Conservation (phyloP, 129 eudicot species). For the Mikania micrantha region DNA sequence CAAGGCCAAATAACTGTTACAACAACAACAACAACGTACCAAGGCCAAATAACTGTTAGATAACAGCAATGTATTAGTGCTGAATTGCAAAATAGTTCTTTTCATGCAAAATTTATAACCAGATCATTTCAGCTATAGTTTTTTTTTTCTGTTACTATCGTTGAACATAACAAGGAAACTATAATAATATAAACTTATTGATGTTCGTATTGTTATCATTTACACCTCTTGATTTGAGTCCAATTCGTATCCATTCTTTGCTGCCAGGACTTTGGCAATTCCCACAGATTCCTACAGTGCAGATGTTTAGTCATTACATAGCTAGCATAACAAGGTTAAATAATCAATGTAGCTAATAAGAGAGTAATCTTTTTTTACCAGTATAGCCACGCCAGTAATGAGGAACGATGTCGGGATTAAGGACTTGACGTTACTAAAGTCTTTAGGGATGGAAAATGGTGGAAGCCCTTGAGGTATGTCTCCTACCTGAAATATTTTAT, state of each 20-base stretch:
- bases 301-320: neutral
- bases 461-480: constrained; percentile 98
- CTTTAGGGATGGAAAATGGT: constrained; percentile 79
- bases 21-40: constrained; percentile 34
- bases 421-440: constrained; percentile 53
- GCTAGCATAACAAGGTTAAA: neutral
- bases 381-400: constrained; percentile 95
- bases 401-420: constrained; percentile 80
- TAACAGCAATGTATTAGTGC: constrained; percentile 6
- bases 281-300: constrained; percentile 89
- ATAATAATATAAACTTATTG: neutral
- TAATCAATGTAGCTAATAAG: neutral
- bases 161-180: neutral
- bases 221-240: constrained; percentile 96
- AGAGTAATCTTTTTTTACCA: constrained; percentile 41
- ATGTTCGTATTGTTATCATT: neutral
- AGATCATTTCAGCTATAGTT: neutral
- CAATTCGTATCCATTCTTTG: constrained; percentile 93
- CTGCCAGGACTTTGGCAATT: constrained; percentile 95
- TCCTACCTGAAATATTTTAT: constrained; percentile 67
- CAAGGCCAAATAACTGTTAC: constrained; percentile 95
- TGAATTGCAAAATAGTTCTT: neutral
- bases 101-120: neutral
- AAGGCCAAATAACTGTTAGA: constrained; percentile 87
- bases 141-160: neutral